A percentile compares a stretch with the other conserved stretches of the same genome.
phyloP scores from a whole-genome alignment of 2,329 filamentous ascomycete genomes.

The Mycosphaerella sp. region DNA sequence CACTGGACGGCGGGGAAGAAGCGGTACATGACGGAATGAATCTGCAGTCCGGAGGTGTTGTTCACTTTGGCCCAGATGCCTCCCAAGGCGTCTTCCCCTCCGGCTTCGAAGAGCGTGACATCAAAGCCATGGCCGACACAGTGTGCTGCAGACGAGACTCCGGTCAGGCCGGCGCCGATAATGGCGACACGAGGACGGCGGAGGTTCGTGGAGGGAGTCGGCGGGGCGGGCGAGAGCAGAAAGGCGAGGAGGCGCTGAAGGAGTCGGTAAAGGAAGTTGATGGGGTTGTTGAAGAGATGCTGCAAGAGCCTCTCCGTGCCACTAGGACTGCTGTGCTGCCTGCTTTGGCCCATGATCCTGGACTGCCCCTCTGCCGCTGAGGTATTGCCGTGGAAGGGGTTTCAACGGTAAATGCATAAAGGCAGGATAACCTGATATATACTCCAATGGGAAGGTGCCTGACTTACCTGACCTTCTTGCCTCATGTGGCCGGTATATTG shows the following conservation, averaged over 20 bases:
- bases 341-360: neutral
- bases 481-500: no score
- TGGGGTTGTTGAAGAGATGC: conserved; percentile 36
- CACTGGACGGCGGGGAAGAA: conserved; percentile 77
- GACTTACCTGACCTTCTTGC: no score
- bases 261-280: conserved; percentile 59
- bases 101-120: conserved; percentile 70
- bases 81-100: conserved; percentile 53
- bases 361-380: no score
- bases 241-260: conserved; percentile 59
- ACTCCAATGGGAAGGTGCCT: no score
- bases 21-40: conserved; percentile 80
- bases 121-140: conserved; percentile 83
- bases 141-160: conserved; percentile 71
- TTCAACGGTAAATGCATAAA: no score
- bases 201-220: conserved; percentile 52
- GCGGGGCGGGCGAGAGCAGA: conserved; percentile 65
- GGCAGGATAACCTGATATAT: no score
- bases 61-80: conserved; percentile 50
- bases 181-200: conserved; percentile 52
- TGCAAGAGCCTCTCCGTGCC: conserved; percentile 17
- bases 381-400: no score
- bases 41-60: conserved; percentile 74
- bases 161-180: conserved; percentile 55
- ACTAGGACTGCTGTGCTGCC: conserved; percentile 9